Conservation (phyloP, 2,329 filamentous ascomycete species). For the Dactylonectria estremocensis region DNA sequence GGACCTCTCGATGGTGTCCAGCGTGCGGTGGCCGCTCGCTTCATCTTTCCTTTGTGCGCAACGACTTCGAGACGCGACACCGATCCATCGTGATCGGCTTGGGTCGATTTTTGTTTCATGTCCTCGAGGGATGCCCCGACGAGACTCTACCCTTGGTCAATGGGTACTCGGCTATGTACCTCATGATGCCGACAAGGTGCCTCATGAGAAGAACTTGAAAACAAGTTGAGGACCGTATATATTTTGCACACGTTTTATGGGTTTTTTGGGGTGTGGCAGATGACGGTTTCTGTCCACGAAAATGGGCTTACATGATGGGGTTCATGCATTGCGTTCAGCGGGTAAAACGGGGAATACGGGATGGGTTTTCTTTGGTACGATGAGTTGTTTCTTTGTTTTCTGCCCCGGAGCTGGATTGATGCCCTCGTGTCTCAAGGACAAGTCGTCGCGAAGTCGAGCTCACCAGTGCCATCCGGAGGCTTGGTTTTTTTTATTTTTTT, state of each 20-base stretch:
- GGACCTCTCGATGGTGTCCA: conserved; percentile 32
- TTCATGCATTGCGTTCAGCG: conserved; percentile 58
- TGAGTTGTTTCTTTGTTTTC: conserved; percentile 38
- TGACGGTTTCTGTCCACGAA: conserved; percentile 42
- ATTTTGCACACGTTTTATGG: conserved; percentile 43
- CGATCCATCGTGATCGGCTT: conserved; percentile 22
- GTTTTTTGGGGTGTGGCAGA: conserved; percentile 44
- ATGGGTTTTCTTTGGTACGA: conserved; percentile 44
- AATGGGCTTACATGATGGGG: conserved; percentile 53
- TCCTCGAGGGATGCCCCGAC: conserved; percentile 18
- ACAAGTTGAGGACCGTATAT: conserved; percentile 51
- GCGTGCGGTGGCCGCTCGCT: conserved; percentile 31
- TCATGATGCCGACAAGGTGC: conserved; percentile 5
- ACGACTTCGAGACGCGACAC: conserved; percentile 27
- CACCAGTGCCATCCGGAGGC: conserved; percentile 13
- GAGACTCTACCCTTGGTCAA: background rate
- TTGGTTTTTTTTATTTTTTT: conserved; percentile 42
- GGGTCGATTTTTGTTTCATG: conserved; percentile 30
- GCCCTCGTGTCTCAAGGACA: conserved; percentile 31
- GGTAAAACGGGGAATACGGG: conserved; percentile 50
- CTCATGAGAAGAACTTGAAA: conserved; percentile 32
- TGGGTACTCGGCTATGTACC: no score
- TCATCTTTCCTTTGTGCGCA: conserved; percentile 37
- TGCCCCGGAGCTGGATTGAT: conserved; percentile 24
- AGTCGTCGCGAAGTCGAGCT: background rate